phyloP scores from a whole-genome alignment of 345 rosid species.

The Murraya paniculata region DNA sequence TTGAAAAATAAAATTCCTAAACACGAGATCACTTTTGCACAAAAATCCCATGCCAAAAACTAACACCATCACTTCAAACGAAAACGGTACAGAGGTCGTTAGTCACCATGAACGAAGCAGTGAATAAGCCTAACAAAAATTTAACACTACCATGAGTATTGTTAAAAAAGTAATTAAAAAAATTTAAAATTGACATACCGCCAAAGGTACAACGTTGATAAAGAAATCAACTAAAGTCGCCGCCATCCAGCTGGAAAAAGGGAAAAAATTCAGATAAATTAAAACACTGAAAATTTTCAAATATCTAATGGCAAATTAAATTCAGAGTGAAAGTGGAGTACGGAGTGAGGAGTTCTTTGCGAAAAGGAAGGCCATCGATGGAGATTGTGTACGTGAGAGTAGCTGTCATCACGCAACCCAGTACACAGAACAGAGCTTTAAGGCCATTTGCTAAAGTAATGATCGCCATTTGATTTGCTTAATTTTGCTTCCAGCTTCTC shows the following conservation, averaged over 20 bases:
- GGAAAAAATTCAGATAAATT: not conserved
- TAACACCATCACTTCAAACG: not conserved
- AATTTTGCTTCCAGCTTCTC: not conserved
- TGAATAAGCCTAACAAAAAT: not conserved
- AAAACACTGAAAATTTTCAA: not conserved
- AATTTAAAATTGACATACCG: constrained; percentile 32
- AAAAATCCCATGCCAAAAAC: not conserved
- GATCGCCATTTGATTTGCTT: constrained; percentile 30
- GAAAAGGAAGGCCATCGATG: constrained; percentile 70
- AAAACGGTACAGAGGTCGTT: not conserved
- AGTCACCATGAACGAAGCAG: not conserved
- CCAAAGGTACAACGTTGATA: constrained; percentile 51
- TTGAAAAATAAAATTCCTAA: not conserved
- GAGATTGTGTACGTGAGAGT: constrained; percentile 57
- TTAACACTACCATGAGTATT: not conserved
- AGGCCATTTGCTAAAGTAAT: constrained; percentile 31
- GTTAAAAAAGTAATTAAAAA: not conserved
- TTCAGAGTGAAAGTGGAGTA: constrained; percentile 24
- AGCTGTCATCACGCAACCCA: constrained; percentile 49
- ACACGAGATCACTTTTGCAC: not conserved
- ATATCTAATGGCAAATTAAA: not conserved
- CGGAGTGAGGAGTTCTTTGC: constrained; percentile 72
- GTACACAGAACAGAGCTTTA: constrained; percentile 38
- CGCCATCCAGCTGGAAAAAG: constrained; percentile 62
- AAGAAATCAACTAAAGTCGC: constrained; percentile 76